A percentile compares a stretch with the other conserved stretches of the same genome.
Evolutionary conservation across 805 yeast species (phyloP).

Genomic region (Priceomyces haplophilus): DNA sequence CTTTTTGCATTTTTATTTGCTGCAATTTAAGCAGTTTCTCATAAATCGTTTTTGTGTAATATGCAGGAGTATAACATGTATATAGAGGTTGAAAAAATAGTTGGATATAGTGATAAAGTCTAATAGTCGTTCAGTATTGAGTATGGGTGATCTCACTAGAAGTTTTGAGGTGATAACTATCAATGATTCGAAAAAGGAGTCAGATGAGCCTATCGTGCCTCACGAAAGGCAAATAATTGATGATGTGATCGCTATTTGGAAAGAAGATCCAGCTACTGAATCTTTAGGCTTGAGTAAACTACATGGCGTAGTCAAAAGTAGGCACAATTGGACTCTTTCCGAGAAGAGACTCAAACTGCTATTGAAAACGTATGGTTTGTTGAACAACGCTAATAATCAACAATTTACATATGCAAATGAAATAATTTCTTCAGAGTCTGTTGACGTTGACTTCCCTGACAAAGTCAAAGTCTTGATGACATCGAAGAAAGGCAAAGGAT

Average conservation of each 20-base stretch:
- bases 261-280: conserved; percentile 61
- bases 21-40: too few species aligned
- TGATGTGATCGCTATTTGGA: conserved; percentile 64
- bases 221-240: conserved; percentile 57
- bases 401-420: conserved; percentile 51
- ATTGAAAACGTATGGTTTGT: conserved; percentile 56
- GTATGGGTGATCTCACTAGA: not conserved
- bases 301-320: conserved; percentile 45
- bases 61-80: too few species aligned
- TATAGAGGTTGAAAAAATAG: too few species aligned
- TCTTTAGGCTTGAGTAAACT: conserved; percentile 53
- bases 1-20: too few species aligned
- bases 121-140: too few species aligned
- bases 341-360: conserved; percentile 54
- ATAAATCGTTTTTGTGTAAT: too few species aligned
- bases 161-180: conserved; percentile 33
- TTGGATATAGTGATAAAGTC: too few species aligned
- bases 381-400: conserved; percentile 28
- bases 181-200: conserved; percentile 26
- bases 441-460: conserved; percentile 39
- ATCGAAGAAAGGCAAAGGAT: conserved; percentile 45
- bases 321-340: conserved; percentile 61
- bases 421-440: conserved; percentile 50
- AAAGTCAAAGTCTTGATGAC: conserved; percentile 48
- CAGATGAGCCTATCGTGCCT: conserved; percentile 41